Conservation (phyloP, 768 basidiomycete genomes). For the Tylopilus balloui region DNA sequence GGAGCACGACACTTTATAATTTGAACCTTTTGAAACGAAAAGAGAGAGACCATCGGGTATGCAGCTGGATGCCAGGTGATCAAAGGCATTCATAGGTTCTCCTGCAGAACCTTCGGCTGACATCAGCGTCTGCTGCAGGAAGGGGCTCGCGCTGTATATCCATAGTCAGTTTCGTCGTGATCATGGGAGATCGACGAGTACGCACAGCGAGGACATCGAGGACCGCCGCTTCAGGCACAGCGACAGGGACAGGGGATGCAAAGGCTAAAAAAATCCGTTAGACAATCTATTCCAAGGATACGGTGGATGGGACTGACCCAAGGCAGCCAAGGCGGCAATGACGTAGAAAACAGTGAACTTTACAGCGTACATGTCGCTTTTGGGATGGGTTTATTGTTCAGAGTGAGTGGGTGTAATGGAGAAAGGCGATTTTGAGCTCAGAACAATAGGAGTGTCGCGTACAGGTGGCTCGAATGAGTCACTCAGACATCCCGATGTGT, state of each 20-base stretch:
- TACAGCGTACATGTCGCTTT: conserved; percentile 24
- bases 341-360: conserved; percentile 29
- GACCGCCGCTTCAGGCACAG: conserved; percentile 6
- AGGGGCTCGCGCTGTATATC: conserved; percentile 11
- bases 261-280: conserved; percentile 16
- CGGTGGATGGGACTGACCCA: conserved; percentile 16
- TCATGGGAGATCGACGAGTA: neutral
- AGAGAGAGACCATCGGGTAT: neutral
- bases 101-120: conserved; percentile 15
- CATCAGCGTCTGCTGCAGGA: conserved; percentile 9
- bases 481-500: neutral
- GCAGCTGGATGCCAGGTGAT: neutral
- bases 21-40: neutral
- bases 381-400: conserved; percentile 29
- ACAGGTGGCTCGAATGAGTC: conserved; percentile 18
- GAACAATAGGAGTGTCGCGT: conserved; percentile 32
- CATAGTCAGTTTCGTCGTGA: neutral
- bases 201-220: conserved; percentile 20
- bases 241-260: conserved; percentile 27
- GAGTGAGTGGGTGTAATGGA: neutral
- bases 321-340: conserved; percentile 24
- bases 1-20: neutral
- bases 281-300: neutral
- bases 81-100: conserved; percentile 4
- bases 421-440: conserved; percentile 4